Evolutionary conservation across 768 basidiomycete genomes (phyloP).

Genomic region (Lactifluus rugatus): DNA sequence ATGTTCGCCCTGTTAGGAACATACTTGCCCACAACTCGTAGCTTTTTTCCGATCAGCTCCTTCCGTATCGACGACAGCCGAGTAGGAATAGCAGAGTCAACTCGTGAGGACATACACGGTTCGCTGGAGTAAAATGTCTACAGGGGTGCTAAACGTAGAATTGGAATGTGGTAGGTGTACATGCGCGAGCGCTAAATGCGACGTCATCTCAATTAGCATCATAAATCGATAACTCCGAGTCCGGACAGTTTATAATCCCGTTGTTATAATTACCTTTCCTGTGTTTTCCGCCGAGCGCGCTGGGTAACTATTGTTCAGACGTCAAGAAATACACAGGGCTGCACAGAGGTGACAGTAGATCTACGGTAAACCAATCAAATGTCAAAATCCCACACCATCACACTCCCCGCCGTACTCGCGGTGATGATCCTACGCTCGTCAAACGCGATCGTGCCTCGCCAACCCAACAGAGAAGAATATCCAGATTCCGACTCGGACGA

Average conservation of each 20-base stretch:
- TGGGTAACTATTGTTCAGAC: not conserved
- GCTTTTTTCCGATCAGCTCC: constrained; percentile 17
- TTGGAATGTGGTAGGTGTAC: too few relatives aligned
- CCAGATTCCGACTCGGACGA: constrained; percentile 12
- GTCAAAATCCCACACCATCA: constrained; percentile 50
- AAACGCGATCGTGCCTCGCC: constrained; percentile 46
- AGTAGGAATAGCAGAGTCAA: constrained; percentile 16
- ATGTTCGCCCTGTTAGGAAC: not conserved
- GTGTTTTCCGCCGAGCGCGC: too few relatives aligned
- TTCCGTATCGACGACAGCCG: constrained; percentile 14
- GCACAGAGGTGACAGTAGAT: not conserved
- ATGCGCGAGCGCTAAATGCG: too few relatives aligned
- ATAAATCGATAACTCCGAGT: too few relatives aligned
- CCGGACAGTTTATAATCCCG: too few relatives aligned
- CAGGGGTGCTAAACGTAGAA: not conserved
- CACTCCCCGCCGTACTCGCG: constrained; percentile 25
- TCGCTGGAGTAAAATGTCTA: not conserved
- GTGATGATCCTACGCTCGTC: constrained; percentile 68
- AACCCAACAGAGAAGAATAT: not conserved
- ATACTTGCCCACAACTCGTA: constrained; percentile 19
- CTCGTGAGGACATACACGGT: constrained; percentile 9
- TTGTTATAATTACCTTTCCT: too few relatives aligned
- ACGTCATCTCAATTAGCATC: too few relatives aligned
- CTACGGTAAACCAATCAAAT: constrained; percentile 28
- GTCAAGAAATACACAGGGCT: not conserved